A percentile compares a stretch with the other conserved stretches of the same genome.
Evolutionary conservation across 2,329 filamentous ascomycete genomes (phyloP).

Genomic region (Colletotrichum plurivorum): DNA sequence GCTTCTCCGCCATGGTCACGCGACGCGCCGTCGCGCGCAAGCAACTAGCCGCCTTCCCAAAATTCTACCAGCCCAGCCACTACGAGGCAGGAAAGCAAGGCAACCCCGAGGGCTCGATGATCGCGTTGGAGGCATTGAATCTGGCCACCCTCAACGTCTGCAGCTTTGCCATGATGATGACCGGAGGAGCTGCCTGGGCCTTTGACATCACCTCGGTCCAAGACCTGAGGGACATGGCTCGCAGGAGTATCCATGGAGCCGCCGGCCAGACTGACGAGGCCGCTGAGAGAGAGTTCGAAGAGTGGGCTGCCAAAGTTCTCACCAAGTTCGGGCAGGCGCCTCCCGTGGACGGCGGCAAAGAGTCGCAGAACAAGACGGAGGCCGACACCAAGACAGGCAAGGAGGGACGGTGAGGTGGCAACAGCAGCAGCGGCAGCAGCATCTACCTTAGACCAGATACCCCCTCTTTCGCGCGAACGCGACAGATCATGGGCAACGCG

Average conservation of each 20-base stretch:
- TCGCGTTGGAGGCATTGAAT: slow-evolving; percentile 87
- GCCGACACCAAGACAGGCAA: slow-evolving; percentile 35
- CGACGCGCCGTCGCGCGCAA: slow-evolving; percentile 78
- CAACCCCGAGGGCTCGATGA: slow-evolving; percentile 73
- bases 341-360: background rate
- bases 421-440: slow-evolving; percentile 4
- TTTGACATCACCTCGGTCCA: slow-evolving; percentile 81
- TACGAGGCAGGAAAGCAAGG: slow-evolving; percentile 55
- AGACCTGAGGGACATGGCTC: slow-evolving; percentile 72
- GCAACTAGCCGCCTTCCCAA: slow-evolving; percentile 72
- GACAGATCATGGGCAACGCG: slow-evolving; percentile 20
- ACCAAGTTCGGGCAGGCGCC: slow-evolving; percentile 59
- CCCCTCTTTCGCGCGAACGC: background rate
- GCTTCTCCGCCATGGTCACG: slow-evolving; percentile 79
- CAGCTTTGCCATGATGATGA: slow-evolving; percentile 80
- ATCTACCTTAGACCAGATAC: slow-evolving; percentile 30
- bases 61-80: slow-evolving; percentile 79
- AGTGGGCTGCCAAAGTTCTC: slow-evolving; percentile 73
- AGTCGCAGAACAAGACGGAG: slow-evolving; percentile 12
- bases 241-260: slow-evolving; percentile 53
- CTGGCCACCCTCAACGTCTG: slow-evolving; percentile 90
- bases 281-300: slow-evolving; percentile 73
- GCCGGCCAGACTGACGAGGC: slow-evolving; percentile 58
- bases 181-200: slow-evolving; percentile 81
- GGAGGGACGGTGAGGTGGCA: slow-evolving; percentile 34